phyloP scores from a whole-genome alignment of 768 basidiomycete genomes.

The Auricularia sp. region DNA sequence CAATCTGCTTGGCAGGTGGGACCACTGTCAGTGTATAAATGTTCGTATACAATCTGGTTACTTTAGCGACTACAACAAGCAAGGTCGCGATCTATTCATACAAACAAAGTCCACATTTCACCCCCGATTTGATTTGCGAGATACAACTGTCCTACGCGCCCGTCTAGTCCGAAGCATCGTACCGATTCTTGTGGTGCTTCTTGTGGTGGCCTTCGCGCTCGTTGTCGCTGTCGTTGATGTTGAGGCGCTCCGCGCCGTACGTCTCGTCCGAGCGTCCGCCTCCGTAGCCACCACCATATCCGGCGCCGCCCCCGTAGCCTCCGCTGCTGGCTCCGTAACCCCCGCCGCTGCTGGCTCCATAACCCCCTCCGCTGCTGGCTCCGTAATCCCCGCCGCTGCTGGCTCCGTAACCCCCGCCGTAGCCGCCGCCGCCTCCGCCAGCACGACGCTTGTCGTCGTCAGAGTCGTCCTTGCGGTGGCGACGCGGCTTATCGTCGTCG shows the following conservation, averaged over 20 bases:
- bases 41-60: no score
- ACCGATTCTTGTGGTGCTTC: neutral
- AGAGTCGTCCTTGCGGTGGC: no score
- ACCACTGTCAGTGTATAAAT: no score
- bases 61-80: neutral
- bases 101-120: neutral
- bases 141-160: neutral
- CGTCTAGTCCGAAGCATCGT: neutral
- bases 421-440: slow-evolving; percentile 1
- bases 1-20: no score
- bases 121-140: neutral
- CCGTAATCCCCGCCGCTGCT: slow-evolving; percentile 6
- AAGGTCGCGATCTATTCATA: neutral
- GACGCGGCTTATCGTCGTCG: no score
- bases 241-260: slow-evolving; percentile 42
- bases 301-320: slow-evolving; percentile 12
- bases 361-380: slow-evolving; percentile 11
- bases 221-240: slow-evolving; percentile 23
- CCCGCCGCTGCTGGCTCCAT: neutral
- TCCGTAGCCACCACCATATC: slow-evolving; percentile 4
- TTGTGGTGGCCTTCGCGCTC: slow-evolving; percentile 18
- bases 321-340: slow-evolving; percentile 4
- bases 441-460: neutral
- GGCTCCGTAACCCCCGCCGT: neutral
- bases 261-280: slow-evolving; percentile 25